These are phyloP conservation scores for Verticillium dahliae DNA, from an alignment of 2,329 filamentous ascomycete genomes.

Conservation along the genomic window DNA sequence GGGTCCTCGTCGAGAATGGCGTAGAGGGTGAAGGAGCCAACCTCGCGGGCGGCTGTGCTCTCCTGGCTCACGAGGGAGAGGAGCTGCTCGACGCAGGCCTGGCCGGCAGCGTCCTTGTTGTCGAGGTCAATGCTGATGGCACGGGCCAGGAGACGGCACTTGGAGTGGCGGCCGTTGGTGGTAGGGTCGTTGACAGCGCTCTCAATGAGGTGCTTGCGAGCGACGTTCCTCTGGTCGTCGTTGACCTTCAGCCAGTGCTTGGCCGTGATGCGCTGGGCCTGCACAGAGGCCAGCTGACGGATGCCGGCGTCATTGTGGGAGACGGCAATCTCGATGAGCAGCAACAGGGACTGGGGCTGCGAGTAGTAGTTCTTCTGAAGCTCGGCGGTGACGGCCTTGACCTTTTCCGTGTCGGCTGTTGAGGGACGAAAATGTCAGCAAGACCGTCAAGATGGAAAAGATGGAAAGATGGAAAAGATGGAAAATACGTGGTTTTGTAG, in stretches of 20 bases:
- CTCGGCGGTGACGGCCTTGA: conserved; percentile 84
- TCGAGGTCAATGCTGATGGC: conserved; percentile 78
- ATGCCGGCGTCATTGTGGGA: conserved; percentile 67
- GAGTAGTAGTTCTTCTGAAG: conserved; percentile 93
- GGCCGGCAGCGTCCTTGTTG: conserved; percentile 48
- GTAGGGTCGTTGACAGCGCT: conserved; percentile 75
- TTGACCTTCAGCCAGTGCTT: conserved; percentile 80
- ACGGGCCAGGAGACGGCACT: conserved; percentile 79
- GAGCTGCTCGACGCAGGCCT: conserved; percentile 75
- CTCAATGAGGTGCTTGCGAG: conserved; percentile 78
- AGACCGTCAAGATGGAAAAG: conserved; percentile 1
- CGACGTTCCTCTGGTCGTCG: conserved; percentile 68
- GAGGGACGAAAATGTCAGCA: conserved; percentile 24
- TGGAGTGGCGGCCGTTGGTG: conserved; percentile 73
- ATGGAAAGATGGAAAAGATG: conserved; percentile 5
- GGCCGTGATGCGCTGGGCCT: conserved; percentile 72
- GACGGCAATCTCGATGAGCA: conserved; percentile 82
- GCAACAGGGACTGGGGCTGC: conserved; percentile 73
- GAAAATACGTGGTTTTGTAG: conserved; percentile 6
- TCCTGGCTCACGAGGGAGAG: conserved; percentile 71
- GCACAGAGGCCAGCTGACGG: conserved; percentile 86
- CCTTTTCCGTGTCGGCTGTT: conserved; percentile 77
- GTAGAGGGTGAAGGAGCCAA: conserved; percentile 88
- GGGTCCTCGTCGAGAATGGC: conserved; percentile 86
- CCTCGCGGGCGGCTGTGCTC: conserved; percentile 74